These are phyloP conservation scores for Canariomyces notabilis DNA, from an alignment of 2,329 filamentous ascomycete species.

Conservation along the genomic window DNA sequence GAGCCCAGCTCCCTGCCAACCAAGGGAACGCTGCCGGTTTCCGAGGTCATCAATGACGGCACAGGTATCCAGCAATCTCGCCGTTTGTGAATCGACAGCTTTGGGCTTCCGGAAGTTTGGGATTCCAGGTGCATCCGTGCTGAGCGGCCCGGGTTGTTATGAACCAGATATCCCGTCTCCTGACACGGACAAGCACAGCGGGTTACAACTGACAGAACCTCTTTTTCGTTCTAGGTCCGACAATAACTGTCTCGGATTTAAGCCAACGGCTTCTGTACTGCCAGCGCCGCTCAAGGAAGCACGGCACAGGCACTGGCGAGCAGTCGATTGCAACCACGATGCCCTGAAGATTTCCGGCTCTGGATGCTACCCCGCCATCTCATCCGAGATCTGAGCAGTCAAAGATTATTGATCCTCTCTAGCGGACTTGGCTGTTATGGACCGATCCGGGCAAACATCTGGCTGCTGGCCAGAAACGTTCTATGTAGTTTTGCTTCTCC, in stretches of 20 bases:
- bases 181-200: too few species aligned
- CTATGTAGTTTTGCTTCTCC: neutral
- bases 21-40: neutral
- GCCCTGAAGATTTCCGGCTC: conserved; percentile 5
- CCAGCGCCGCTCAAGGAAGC: conserved; percentile 5
- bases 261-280: conserved; percentile 16
- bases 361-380: conserved; percentile 3
- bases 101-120: too few species aligned
- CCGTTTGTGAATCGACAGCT: too few species aligned
- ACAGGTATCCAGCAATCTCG: too few species aligned
- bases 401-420: neutral
- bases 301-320: conserved; percentile 15
- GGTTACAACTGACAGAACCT: neutral
- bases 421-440: neutral
- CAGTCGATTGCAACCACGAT: neutral
- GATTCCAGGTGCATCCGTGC: too few species aligned
- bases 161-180: too few species aligned
- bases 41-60: neutral
- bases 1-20: conserved; percentile 1
- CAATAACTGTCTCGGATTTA: conserved; percentile 11
- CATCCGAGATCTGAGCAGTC: neutral
- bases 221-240: conserved; percentile 5
- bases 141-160: too few species aligned
- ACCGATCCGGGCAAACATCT: neutral
- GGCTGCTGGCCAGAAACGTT: neutral